A percentile compares a stretch with the other conserved stretches of the same genome.
Conservation (phyloP, 495 filamentous ascomycete genomes). For the Lichina pygmaea region DNA sequence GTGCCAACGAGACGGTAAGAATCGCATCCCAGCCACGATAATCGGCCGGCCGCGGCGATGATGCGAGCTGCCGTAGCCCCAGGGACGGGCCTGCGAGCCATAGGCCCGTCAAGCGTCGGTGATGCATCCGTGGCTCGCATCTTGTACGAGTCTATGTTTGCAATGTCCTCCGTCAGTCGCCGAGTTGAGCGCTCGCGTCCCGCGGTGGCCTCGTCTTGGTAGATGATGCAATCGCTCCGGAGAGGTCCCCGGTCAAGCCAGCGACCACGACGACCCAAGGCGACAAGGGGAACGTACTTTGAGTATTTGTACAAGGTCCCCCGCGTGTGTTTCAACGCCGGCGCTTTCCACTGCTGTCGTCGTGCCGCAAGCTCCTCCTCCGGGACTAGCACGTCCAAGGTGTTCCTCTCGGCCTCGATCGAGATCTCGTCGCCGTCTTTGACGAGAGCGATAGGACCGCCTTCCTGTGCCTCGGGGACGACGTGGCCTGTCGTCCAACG, state of each 20-base stretch:
- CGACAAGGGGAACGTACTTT: slow-evolving; percentile 10
- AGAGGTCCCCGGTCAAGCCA: neutral
- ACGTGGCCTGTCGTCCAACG: slow-evolving; percentile 21
- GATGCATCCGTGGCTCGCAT: slow-evolving; percentile 60
- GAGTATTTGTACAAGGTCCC: slow-evolving; percentile 62
- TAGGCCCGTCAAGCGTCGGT: slow-evolving; percentile 23
- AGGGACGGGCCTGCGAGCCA: neutral
- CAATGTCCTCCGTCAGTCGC: neutral
- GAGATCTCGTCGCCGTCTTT: slow-evolving; percentile 39
- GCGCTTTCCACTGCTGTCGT: slow-evolving; percentile 36
- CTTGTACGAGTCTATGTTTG: slow-evolving; percentile 21
- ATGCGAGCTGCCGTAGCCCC: neutral
- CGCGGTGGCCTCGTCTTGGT: too few species aligned
- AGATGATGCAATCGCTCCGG: neutral
- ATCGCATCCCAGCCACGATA: neutral
- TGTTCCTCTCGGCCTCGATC: slow-evolving; percentile 41
- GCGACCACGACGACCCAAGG: neutral
- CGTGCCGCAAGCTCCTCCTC: slow-evolving; percentile 38
- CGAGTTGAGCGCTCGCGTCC: too few species aligned
- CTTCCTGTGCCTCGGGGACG: slow-evolving; percentile 41
- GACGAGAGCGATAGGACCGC: slow-evolving; percentile 42
- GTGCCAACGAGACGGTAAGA: neutral
- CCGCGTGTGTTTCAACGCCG: slow-evolving; percentile 31
- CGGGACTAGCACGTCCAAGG: slow-evolving; percentile 30
- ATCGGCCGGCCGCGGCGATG: neutral